Evolutionary conservation across 345 rosid genomes (phyloP).

Genomic region (Mallotus nudiflorus): DNA sequence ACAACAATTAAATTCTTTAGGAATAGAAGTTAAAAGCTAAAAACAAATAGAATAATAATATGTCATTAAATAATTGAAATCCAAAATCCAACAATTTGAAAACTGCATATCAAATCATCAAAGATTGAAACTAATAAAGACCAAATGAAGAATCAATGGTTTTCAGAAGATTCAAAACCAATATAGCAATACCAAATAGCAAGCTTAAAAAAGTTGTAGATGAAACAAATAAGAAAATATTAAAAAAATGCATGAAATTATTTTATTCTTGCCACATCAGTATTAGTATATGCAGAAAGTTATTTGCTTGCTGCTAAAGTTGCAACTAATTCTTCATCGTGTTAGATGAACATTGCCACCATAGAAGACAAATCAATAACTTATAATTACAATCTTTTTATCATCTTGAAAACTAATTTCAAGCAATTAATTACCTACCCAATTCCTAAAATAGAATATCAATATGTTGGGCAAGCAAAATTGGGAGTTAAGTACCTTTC

Average conservation of each 20-base stretch:
- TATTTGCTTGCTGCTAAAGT: conserved; percentile 87
- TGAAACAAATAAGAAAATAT: too few species aligned
- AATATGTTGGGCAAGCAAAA: too few species aligned
- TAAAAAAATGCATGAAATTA: neutral
- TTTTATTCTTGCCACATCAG: conserved; percentile 62
- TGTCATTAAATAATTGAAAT: too few species aligned
- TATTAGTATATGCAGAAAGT: conserved; percentile 45
- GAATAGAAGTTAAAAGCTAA: too few species aligned
- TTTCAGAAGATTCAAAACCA: too few species aligned
- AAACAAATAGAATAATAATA: too few species aligned
- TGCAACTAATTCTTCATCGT: conserved; percentile 92
- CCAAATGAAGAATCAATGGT: too few species aligned
- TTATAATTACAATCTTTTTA: neutral
- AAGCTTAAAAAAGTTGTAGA: too few species aligned
- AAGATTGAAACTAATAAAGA: too few species aligned
- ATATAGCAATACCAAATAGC: too few species aligned
- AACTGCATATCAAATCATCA: neutral
- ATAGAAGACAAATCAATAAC: conserved; percentile 10
- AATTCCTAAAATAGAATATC: too few species aligned
- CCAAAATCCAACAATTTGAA: neutral
- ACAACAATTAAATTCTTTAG: too few species aligned
- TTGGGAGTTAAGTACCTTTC: conserved; percentile 66
- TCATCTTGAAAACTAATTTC: neutral
- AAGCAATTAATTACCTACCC: neutral
- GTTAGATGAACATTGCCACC: conserved; percentile 26